Conservation (phyloP, 2,329 filamentous ascomycete genomes). For the Trichoderma afroharzianum region DNA sequence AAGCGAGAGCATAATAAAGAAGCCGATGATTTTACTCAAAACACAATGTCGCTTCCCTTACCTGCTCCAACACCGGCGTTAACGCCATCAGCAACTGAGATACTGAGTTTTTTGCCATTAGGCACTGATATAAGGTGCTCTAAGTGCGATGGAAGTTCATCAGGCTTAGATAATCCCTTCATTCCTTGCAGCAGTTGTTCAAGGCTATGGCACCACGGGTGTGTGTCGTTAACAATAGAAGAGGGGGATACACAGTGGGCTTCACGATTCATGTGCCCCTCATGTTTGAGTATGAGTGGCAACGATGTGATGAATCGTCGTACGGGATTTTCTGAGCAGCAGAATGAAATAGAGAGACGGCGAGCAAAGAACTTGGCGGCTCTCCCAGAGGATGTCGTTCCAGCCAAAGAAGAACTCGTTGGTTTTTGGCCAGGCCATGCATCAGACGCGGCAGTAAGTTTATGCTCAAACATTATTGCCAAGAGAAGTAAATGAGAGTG, state of each 20-base stretch:
- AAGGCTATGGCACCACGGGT: slow-evolving; percentile 26
- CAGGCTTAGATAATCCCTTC: slow-evolving; percentile 9
- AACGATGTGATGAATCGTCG: background rate
- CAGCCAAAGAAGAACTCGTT: slow-evolving; percentile 36
- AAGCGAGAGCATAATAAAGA: slow-evolving; percentile 25
- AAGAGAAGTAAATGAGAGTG: background rate
- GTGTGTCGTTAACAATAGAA: slow-evolving; percentile 19
- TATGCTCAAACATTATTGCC: background rate
- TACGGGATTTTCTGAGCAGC: slow-evolving; percentile 10
- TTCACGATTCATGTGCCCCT: slow-evolving; percentile 21
- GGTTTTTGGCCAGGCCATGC: slow-evolving; percentile 37
- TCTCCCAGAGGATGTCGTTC: slow-evolving; percentile 31
- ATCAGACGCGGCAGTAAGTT: slow-evolving; percentile 33
- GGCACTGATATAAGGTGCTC: background rate
- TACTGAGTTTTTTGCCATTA: background rate
- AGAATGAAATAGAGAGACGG: slow-evolving; percentile 29
- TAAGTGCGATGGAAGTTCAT: slow-evolving; percentile 21
- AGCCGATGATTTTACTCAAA: slow-evolving; percentile 31
- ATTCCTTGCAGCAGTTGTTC: slow-evolving; percentile 25
- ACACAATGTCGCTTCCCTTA: slow-evolving; percentile 30
- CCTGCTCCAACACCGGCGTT: background rate
- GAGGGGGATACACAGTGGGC: background rate
- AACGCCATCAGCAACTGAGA: background rate
- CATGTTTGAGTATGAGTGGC: slow-evolving; percentile 17
- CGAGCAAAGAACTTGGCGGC: slow-evolving; percentile 32